A percentile compares a stretch with the other conserved stretches of the same genome.
Conservation (phyloP, 768 basidiomycete species). For the Trametes cubensis region DNA sequence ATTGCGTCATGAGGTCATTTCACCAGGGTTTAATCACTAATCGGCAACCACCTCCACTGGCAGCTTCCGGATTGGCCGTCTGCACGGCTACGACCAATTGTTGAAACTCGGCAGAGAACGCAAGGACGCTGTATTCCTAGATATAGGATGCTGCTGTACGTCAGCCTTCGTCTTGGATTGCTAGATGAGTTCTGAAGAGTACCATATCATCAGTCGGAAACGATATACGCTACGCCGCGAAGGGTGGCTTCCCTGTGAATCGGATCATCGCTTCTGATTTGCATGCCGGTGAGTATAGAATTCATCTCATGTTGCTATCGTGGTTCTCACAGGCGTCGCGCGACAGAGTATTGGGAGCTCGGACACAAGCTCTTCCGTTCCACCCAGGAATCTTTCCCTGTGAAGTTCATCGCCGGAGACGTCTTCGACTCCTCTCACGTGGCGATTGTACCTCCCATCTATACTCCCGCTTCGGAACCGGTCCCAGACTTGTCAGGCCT, state of each 20-base stretch:
- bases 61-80: constrained; percentile 12
- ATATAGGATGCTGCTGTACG: constrained; percentile 23
- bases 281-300: constrained; percentile 30
- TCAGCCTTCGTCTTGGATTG: not conserved
- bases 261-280: constrained; percentile 42
- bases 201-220: constrained; percentile 36
- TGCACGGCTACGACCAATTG: constrained; percentile 18
- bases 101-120: constrained; percentile 14
- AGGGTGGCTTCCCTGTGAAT: constrained; percentile 43
- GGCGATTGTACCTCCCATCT: constrained; percentile 9
- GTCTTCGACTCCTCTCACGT: constrained; percentile 51
- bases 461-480: not conserved
- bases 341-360: constrained; percentile 58
- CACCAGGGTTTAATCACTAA: not conserved
- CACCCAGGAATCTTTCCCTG: constrained; percentile 54
- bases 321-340: not conserved
- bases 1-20: too few species aligned
- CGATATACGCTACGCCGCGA: constrained; percentile 41
- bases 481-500: constrained; percentile 36
- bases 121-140: constrained; percentile 14
- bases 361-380: constrained; percentile 64
- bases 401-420: constrained; percentile 58
- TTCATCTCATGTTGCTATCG: not conserved
- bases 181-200: constrained; percentile 1
- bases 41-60: too few species aligned